Percentiles rank a stretch among this genome's conserved stretches.
These are phyloP conservation scores for Aspergillus phoenicis DNA, from an alignment of 2,329 filamentous ascomycete species.

Conservation along the genomic window DNA sequence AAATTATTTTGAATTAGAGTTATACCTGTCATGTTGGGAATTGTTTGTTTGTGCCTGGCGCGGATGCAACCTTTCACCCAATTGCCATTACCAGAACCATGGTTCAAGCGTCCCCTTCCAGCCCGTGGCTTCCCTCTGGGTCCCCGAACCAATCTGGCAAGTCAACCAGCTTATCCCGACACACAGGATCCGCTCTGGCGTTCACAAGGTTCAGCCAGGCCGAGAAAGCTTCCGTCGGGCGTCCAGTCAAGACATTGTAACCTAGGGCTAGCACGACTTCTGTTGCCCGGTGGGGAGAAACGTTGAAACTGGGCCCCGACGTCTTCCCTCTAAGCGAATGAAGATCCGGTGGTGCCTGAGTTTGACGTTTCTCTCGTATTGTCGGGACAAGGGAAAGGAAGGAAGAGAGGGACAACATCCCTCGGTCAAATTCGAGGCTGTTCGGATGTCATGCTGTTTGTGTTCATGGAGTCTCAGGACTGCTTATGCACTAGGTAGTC, in stretches of 20 bases:
- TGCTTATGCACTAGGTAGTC: not conserved
- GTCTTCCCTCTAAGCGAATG: slow-evolving; percentile 19
- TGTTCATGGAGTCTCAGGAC: not conserved
- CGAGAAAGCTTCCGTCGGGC: slow-evolving; percentile 10
- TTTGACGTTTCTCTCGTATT: slow-evolving; percentile 10
- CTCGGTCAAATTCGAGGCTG: not conserved
- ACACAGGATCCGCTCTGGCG: slow-evolving; percentile 17
- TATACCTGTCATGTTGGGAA: not conserved
- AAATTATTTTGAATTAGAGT: not conserved
- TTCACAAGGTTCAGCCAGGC: slow-evolving; percentile 15
- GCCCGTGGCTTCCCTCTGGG: not conserved
- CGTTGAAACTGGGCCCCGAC: slow-evolving; percentile 20
- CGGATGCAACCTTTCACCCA: not conserved
- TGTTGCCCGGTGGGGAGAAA: slow-evolving; percentile 15
- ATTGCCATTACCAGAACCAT: slow-evolving; percentile 2
- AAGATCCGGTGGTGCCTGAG: slow-evolving; percentile 24
- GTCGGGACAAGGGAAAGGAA: not conserved
- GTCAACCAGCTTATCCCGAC: not conserved
- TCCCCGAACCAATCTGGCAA: not conserved
- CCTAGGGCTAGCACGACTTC: slow-evolving; percentile 4
- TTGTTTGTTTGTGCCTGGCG: not conserved
- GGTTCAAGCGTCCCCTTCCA: not conserved
- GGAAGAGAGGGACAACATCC: not conserved
- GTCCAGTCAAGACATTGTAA: slow-evolving; percentile 14
- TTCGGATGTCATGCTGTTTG: not conserved